Conservation (phyloP, 169 alveolate genomes). For the Toxoplasma gondii region DNA sequence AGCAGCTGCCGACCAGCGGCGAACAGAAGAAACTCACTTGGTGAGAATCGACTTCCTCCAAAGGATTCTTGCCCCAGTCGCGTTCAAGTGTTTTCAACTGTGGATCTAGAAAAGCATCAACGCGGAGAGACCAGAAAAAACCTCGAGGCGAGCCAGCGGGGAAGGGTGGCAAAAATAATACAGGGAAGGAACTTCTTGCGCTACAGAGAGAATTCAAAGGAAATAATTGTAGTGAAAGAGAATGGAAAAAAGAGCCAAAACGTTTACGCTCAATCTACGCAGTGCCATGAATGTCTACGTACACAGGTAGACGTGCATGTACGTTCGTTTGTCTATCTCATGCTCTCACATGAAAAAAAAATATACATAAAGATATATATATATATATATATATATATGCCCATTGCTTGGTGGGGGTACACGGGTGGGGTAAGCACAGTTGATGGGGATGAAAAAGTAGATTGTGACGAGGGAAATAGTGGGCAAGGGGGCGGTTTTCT, state of each 20-base stretch:
- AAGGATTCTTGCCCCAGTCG: background rate
- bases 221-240: too few species aligned
- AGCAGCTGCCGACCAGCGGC: slow-evolving; percentile 16
- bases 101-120: background rate
- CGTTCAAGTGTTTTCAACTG: background rate
- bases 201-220: too few species aligned
- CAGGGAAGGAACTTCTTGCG: too few species aligned
- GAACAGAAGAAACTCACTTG: slow-evolving; percentile 12
- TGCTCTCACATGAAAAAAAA: too few species aligned
- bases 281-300: background rate
- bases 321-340: background rate
- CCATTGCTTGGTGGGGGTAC: background rate
- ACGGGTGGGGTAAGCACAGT: too few species aligned
- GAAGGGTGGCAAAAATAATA: too few species aligned
- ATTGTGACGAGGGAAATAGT: background rate
- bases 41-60: background rate
- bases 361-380: background rate
- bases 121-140: background rate
- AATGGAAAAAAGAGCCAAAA: too few species aligned
- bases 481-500: background rate
- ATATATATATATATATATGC: background rate
- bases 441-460: background rate
- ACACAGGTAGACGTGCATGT: background rate
- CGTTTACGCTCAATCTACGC: background rate
- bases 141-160: too few species aligned